These are phyloP conservation scores for Umbellularia californica DNA, from an alignment of 164 flowering plant genomes.

Conservation along the genomic window DNA sequence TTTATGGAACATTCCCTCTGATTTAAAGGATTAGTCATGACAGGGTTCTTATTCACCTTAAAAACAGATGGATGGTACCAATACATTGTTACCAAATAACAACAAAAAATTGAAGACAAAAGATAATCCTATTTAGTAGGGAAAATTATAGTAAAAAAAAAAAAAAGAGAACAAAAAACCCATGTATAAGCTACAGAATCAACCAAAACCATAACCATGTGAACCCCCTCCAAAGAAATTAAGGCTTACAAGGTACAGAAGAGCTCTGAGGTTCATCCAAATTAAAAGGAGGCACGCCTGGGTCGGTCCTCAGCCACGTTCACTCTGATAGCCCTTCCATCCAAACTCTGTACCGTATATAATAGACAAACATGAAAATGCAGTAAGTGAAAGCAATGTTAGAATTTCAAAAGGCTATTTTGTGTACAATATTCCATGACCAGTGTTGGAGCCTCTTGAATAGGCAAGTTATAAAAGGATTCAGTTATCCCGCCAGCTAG, in stretches of 20 bases:
- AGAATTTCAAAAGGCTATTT: neutral
- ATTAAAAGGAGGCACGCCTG: constrained; percentile 34
- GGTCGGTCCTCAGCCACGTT: constrained; percentile 68
- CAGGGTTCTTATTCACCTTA: neutral
- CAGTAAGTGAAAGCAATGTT: neutral
- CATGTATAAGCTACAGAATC: neutral
- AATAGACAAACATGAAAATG: neutral
- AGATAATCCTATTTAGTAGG: neutral
- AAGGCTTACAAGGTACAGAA: neutral
- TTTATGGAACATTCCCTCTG: too few species aligned
- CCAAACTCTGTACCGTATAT: constrained; percentile 54
- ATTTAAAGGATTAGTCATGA: too few species aligned
- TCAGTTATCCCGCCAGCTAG: neutral
- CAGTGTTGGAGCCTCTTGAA: neutral
- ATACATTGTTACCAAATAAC: neutral
- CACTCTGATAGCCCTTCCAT: constrained; percentile 80
- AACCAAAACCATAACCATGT: neutral
- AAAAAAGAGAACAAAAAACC: neutral
- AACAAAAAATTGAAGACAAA: neutral
- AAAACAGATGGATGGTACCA: neutral
- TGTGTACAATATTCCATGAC: neutral
- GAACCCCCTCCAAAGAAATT: neutral
- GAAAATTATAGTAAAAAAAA: neutral
- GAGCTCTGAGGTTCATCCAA: neutral
- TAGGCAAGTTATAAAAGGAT: too few species aligned